These are phyloP conservation scores for Xylaria sp. DNA, from an alignment of 2,329 filamentous ascomycete species.

Conservation along the genomic window DNA sequence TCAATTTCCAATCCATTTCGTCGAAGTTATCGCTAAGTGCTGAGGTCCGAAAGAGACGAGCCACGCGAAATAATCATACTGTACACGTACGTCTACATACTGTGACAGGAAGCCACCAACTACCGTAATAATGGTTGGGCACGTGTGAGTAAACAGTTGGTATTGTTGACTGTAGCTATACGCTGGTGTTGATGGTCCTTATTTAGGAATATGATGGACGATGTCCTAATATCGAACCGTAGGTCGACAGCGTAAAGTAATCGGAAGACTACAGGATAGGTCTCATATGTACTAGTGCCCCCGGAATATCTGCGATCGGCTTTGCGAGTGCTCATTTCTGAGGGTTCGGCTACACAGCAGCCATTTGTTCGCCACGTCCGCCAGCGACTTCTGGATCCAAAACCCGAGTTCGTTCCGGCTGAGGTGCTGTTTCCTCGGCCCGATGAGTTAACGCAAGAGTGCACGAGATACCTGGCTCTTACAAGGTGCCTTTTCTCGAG, in stretches of 20 bases:
- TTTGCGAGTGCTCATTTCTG: slow-evolving; percentile 50
- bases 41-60: no score
- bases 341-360: slow-evolving; percentile 47
- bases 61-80: background rate
- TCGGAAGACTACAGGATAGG: background rate
- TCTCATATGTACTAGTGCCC: slow-evolving; percentile 45
- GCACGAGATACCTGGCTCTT: slow-evolving; percentile 47
- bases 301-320: slow-evolving; percentile 50
- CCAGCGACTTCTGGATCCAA: slow-evolving; percentile 43
- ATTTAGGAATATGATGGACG: slow-evolving; percentile 55
- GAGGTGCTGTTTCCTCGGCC: slow-evolving; percentile 44
- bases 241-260: slow-evolving; percentile 20
- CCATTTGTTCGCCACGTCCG: slow-evolving; percentile 52
- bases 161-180: background rate
- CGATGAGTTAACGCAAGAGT: slow-evolving; percentile 42
- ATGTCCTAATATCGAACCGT: slow-evolving; percentile 55
- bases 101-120: background rate
- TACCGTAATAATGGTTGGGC: slow-evolving; percentile 42
- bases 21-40: no score
- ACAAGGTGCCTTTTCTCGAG: slow-evolving; percentile 53
- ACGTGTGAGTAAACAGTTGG: slow-evolving; percentile 41
- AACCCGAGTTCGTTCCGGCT: slow-evolving; percentile 39
- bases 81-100: background rate
- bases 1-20: no score
- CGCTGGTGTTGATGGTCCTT: background rate